Percentiles rank a stretch among this genome's conserved stretches.
These are phyloP conservation scores for Apostasia shenzhenica DNA, from an alignment of 106 monocot species.

Conservation along the genomic window DNA sequence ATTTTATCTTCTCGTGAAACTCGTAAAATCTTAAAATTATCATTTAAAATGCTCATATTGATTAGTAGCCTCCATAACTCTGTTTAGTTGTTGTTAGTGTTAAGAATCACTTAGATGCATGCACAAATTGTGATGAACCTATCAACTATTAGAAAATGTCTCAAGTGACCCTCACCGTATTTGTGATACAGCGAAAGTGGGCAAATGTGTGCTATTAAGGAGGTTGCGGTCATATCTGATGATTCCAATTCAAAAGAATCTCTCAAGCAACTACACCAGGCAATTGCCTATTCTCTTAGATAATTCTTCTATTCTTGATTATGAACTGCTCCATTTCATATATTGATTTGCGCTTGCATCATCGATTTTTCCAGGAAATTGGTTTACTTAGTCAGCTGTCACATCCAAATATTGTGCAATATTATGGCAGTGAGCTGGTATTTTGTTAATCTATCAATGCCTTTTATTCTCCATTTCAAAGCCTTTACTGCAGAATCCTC, in stretches of 20 bases:
- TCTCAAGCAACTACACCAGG: constrained; percentile 80
- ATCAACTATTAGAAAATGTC: background rate
- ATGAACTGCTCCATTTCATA: background rate
- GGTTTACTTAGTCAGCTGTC: constrained; percentile 63
- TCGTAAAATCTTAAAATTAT: no score
- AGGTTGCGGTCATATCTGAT: constrained; percentile 73
- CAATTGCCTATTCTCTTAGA: constrained; percentile 8
- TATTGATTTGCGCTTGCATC: background rate
- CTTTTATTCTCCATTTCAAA: background rate
- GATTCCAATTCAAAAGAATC: constrained; percentile 83
- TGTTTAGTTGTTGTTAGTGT: no score
- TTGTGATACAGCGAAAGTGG: constrained; percentile 65
- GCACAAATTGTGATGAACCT: no score
- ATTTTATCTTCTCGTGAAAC: no score
- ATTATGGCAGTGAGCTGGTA: constrained; percentile 89
- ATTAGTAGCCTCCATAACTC: no score
- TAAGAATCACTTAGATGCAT: no score
- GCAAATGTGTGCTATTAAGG: constrained; percentile 91
- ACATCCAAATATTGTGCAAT: constrained; percentile 86
- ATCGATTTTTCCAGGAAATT: constrained; percentile 50
- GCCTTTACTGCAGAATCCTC: no score
- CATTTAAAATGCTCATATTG: no score
- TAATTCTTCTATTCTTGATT: background rate
- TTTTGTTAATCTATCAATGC: constrained; percentile 5
- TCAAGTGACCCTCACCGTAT: background rate